phyloP scores from a whole-genome alignment of 306 rosid genomes.

The Chamaecrista fasciculata region DNA sequence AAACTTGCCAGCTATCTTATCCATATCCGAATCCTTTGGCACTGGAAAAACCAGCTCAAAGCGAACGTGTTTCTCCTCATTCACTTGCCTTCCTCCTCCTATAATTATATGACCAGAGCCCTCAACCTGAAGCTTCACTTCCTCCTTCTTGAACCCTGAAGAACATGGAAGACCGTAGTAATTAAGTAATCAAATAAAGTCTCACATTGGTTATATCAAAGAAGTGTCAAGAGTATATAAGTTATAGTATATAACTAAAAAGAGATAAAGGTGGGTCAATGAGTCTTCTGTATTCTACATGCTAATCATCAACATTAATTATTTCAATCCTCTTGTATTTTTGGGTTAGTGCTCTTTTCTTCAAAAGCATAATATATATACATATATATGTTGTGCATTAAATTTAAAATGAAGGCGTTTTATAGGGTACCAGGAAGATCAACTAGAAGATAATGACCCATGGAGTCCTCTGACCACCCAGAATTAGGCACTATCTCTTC shows the following conservation, averaged over 20 bases:
- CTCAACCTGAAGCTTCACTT: conserved; percentile 48
- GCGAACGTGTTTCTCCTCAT: conserved; percentile 34
- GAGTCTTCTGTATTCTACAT: too few relatives aligned
- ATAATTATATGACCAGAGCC: conserved; percentile 36
- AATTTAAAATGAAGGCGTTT: neutral
- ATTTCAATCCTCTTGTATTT: too few relatives aligned
- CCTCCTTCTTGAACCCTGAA: conserved; percentile 58
- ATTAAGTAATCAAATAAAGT: too few relatives aligned
- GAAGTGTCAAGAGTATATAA: too few relatives aligned
- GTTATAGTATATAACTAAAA: too few relatives aligned
- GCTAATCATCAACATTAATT: too few relatives aligned
- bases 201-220: too few relatives aligned
- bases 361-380: too few relatives aligned
- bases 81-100: conserved; percentile 48
- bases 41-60: conserved; percentile 41
- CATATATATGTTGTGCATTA: too few relatives aligned
- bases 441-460: conserved; percentile 56
- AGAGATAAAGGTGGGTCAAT: too few relatives aligned
- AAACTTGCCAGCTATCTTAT: conserved; percentile 51
- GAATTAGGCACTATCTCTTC: conserved; percentile 52
- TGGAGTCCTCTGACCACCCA: conserved; percentile 58
- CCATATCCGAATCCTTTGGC: conserved; percentile 46
- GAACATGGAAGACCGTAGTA: conserved; percentile 8
- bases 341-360: neutral
- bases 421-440: conserved; percentile 68